A percentile compares a stretch with the other conserved stretches of the same genome.
Conservation (phyloP, 768 basidiomycete species). For the Mycena albidolilacea region DNA sequence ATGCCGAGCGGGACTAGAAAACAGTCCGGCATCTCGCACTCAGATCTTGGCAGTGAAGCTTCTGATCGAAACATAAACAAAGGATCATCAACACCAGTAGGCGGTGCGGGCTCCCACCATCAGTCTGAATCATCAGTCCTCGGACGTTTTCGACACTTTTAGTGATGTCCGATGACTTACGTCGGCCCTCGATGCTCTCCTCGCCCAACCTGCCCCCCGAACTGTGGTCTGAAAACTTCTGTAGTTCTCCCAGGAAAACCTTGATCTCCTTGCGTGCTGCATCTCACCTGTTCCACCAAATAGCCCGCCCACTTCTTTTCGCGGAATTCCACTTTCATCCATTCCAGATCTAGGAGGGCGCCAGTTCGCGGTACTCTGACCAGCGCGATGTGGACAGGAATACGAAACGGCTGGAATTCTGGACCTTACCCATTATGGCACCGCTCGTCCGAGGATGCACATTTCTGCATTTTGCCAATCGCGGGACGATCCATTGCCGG, state of each 20-base stretch:
- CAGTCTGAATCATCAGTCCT: too few species aligned
- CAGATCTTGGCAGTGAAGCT: too few species aligned
- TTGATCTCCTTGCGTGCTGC: conserved; percentile 4
- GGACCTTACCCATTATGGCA: not conserved
- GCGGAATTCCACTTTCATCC: conserved; percentile 1
- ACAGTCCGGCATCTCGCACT: too few species aligned
- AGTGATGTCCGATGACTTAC: too few species aligned
- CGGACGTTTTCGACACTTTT: too few species aligned
- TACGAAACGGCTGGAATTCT: conserved; percentile 7
- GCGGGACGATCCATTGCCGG: not conserved
- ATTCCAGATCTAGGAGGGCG: not conserved
- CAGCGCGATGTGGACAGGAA: not conserved
- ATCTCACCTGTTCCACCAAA: not conserved
- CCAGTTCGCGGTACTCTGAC: not conserved
- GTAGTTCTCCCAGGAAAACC: not conserved
- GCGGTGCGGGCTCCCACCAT: too few species aligned
- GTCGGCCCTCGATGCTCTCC: not conserved
- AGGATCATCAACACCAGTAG: too few species aligned
- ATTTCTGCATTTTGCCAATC: not conserved
- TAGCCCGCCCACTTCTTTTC: conserved; percentile 15
- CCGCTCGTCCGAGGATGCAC: conserved; percentile 10
- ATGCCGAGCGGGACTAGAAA: too few species aligned
- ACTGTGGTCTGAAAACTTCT: conserved; percentile 7
- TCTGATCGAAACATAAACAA: too few species aligned
- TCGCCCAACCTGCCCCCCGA: not conserved